Evolutionary conservation across 768 basidiomycete genomes (phyloP).

Genomic region (Mrakia hoshinonis): DNA sequence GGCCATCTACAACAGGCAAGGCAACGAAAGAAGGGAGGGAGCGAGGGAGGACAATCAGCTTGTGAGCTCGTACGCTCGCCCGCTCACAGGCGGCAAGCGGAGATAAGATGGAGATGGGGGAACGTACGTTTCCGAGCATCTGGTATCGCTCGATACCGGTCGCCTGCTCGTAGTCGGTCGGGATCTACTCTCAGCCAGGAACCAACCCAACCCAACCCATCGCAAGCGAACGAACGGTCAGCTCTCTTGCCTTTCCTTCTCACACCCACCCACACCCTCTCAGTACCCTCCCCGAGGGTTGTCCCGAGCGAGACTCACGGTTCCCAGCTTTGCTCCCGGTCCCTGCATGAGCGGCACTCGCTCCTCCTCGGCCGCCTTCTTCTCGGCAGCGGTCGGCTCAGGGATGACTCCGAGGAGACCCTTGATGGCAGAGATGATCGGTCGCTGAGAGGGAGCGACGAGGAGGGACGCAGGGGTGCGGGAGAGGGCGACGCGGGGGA

Average conservation of each 20-base stretch:
- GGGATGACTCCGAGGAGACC: not conserved
- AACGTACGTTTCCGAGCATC: constrained; percentile 59
- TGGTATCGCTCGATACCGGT: constrained; percentile 97
- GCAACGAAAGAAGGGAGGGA: not conserved
- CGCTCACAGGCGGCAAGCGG: too few relatives aligned
- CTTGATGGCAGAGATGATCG: not conserved
- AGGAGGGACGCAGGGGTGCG: not conserved
- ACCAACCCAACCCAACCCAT: not conserved
- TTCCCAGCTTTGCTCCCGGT: not conserved
- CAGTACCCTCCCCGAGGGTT: not conserved
- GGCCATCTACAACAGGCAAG: constrained; percentile 45
- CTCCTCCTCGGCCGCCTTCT: not conserved
- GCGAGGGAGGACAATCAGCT: not conserved
- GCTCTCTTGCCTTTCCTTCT: not conserved
- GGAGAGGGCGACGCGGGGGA: not conserved
- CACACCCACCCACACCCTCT: not conserved
- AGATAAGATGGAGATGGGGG: too few relatives aligned
- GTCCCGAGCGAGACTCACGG: not conserved
- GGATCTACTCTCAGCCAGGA: constrained; percentile 47
- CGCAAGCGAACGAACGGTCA: not conserved
- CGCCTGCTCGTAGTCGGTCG: constrained; percentile 79
- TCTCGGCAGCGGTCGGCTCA: not conserved
- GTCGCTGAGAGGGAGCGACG: not conserved
- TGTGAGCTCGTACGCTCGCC: too few relatives aligned
- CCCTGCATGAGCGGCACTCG: constrained; percentile 7